Conservation (phyloP, 148 eudicot species). For the Fagopyrum homotropicum region DNA sequence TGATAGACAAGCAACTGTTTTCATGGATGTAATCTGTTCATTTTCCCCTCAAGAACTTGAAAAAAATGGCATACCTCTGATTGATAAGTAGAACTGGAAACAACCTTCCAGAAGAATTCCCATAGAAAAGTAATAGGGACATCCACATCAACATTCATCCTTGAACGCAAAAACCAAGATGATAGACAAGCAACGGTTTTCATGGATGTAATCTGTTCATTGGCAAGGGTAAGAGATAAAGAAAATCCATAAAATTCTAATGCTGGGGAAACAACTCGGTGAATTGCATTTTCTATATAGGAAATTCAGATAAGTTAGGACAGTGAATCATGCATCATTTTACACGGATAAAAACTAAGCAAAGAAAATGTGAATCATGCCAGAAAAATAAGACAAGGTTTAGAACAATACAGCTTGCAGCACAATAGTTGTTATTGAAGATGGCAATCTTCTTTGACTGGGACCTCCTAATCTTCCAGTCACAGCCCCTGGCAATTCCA, state of each 20-base stretch:
- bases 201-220: constrained; percentile 56
- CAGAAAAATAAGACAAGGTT: constrained; percentile 6
- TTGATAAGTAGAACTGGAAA: constrained; percentile 37
- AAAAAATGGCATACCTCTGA: constrained; percentile 49
- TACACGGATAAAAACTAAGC: background rate
- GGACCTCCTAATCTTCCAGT: constrained; percentile 94
- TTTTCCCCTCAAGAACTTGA: background rate
- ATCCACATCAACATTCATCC: constrained; percentile 25
- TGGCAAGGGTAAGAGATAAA: background rate
- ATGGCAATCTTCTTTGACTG: constrained; percentile 77
- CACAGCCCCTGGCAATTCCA: constrained; percentile 53
- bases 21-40: constrained; percentile 55
- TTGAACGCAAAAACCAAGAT: constrained; percentile 47
- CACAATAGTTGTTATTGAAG: constrained; percentile 50
- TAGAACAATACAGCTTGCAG: constrained; percentile 70
- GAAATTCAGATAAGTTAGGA: background rate
- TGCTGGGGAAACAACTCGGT: constrained; percentile 10
- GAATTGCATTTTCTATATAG: background rate
- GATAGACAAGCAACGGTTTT: constrained; percentile 57
- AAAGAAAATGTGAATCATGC: background rate
- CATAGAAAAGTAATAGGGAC: constrained; percentile 43
- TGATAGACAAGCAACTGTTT: constrained; percentile 54
- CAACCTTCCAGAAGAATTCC: constrained; percentile 58
- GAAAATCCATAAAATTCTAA: background rate
- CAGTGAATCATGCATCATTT: background rate